Percentiles rank a stretch among this genome's conserved stretches.
Evolutionary conservation across 164 flowering plant species (phyloP).

Genomic region (Tetrastigma voinierianum): DNA sequence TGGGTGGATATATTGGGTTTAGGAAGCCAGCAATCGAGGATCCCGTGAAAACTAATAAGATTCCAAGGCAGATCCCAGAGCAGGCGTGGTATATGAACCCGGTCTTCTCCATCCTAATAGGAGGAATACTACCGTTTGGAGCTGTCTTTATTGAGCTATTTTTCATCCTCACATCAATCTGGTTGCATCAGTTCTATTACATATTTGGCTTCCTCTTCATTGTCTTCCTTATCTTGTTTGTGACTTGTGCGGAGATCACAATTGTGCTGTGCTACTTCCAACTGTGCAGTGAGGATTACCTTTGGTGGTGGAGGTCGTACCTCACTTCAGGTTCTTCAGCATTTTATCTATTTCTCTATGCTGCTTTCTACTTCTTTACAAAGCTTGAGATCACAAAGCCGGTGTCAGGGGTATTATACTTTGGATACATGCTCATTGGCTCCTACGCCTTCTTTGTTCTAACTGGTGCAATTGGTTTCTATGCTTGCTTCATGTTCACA

Average conservation of each 20-base stretch:
- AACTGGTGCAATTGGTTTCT: conserved; percentile 89
- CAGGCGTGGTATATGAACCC: conserved; percentile 93
- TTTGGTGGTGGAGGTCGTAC: conserved; percentile 98
- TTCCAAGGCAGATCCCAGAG: conserved; percentile 84
- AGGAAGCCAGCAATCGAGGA: conserved; percentile 77
- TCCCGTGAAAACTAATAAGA: conserved; percentile 86
- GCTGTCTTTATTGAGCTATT: conserved; percentile 93
- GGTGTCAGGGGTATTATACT: conserved; percentile 75
- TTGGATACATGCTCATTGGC: conserved; percentile 84
- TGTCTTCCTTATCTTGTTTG: conserved; percentile 73
- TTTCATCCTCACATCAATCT: conserved; percentile 87
- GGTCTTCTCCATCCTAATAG: conserved; percentile 65
- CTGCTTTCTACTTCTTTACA: conserved; percentile 84
- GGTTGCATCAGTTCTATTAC: conserved; percentile 94
- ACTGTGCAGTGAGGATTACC: conserved; percentile 92
- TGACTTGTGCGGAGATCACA: conserved; percentile 91
- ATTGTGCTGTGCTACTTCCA: conserved; percentile 96
- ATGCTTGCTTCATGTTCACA: conserved; percentile 91
- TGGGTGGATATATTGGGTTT: conserved; percentile 81
- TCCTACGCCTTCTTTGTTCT: conserved; percentile 91
- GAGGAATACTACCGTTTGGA: conserved; percentile 92
- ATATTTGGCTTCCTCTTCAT: conserved; percentile 92
- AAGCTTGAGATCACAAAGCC: conserved; percentile 88
- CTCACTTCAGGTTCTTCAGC: conserved; percentile 92
- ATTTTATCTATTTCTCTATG: conserved; percentile 81